These are phyloP conservation scores for Fraxinus paxiana DNA, from an alignment of 305 asterid species.

Conservation along the genomic window DNA sequence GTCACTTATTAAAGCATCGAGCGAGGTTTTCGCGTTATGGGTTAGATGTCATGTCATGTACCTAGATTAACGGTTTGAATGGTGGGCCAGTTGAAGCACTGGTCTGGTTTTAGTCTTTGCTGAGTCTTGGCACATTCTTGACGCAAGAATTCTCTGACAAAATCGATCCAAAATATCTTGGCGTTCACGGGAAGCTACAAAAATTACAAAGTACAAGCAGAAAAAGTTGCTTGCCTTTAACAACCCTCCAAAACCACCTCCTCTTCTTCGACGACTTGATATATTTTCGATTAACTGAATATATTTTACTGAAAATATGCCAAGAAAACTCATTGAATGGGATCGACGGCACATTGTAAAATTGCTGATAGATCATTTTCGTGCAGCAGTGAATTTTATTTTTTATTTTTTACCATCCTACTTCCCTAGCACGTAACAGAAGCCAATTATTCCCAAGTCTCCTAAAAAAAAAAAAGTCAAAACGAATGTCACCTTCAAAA, in stretches of 20 bases:
- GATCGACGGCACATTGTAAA: background rate
- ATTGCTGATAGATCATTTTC: background rate
- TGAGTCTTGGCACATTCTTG: background rate
- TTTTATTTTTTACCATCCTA: background rate
- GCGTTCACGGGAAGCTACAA: background rate
- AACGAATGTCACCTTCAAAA: background rate
- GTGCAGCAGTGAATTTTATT: background rate
- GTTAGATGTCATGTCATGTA: background rate
- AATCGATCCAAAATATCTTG: background rate
- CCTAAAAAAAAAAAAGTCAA: background rate
- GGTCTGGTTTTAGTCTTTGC: background rate
- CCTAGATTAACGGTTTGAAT: background rate
- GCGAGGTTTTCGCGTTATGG: background rate
- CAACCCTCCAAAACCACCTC: background rate
- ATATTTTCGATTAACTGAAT: background rate
- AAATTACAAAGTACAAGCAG: background rate
- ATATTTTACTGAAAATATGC: background rate
- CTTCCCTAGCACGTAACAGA: background rate
- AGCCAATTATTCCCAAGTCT: background rate
- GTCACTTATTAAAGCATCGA: too few relatives aligned
- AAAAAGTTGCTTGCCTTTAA: background rate
- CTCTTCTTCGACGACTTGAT: too few relatives aligned
- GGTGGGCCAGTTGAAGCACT: background rate
- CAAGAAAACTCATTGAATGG: background rate
- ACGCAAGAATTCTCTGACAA: background rate